phyloP scores from a whole-genome alignment of 169 alveolate species.

The Eimeria acervulina region DNA sequence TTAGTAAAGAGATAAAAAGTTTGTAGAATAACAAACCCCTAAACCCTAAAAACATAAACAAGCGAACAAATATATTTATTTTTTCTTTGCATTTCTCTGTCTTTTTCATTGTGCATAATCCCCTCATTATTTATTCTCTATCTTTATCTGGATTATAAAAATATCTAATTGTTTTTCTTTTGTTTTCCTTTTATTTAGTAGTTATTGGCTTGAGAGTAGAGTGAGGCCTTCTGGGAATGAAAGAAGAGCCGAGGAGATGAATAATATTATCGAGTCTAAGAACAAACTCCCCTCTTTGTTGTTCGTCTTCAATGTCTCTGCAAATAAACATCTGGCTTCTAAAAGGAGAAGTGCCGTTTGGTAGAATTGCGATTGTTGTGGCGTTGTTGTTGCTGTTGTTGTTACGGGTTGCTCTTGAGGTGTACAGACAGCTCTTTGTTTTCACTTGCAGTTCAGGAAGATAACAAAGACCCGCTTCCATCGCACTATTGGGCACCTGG shows the following conservation, averaged over 20 bases:
- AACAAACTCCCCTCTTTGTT: not conserved
- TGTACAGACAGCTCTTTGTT: no score
- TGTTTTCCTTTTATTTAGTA: no score
- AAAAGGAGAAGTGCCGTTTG: not conserved
- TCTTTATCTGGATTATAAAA: no score
- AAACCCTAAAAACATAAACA: no score
- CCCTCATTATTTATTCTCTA: no score
- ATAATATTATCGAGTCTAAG: not conserved
- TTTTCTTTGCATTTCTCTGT: no score
- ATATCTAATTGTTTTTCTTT: no score
- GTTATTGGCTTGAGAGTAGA: not conserved
- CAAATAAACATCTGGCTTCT: not conserved
- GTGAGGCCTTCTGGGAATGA: constrained; percentile 3
- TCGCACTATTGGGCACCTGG: not conserved
- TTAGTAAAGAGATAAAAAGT: no score
- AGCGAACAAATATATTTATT: no score
- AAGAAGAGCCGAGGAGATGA: not conserved
- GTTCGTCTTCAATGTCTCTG: not conserved
- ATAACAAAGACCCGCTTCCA: not conserved
- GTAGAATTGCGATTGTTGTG: not conserved
- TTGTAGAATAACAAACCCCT: no score
- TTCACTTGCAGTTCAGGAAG: not conserved
- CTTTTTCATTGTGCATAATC: no score
- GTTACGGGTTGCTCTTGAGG: no score
- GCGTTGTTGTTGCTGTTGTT: not conserved